phyloP scores from a whole-genome alignment of 129 eudicot species.

The Centrapalus pauciflorus region DNA sequence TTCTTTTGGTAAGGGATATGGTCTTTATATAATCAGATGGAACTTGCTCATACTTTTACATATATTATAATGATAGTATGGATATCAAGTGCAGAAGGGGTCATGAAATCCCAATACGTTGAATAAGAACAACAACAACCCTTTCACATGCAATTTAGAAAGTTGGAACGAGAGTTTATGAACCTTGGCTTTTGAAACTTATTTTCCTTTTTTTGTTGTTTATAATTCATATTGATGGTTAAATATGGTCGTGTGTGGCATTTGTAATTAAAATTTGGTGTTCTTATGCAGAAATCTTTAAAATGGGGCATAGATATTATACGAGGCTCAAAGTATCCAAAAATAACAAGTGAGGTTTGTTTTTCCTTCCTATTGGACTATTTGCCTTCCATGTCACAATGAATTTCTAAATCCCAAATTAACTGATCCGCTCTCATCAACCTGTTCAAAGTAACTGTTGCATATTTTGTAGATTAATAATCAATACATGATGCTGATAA shows the following conservation, averaged over 20 bases:
- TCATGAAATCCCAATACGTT: not conserved
- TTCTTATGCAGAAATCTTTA: conserved; percentile 32
- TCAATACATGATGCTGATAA: no score
- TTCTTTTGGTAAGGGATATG: no score
- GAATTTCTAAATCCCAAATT: not conserved
- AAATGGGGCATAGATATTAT: conserved; percentile 23
- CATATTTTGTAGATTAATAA: no score
- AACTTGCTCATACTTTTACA: not conserved
- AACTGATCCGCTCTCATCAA: no score
- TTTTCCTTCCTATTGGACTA: conserved; percentile 15
- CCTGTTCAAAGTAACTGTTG: no score
- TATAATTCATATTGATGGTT: not conserved
- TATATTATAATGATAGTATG: no score
- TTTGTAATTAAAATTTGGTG: not conserved
- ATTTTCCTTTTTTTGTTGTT: not conserved
- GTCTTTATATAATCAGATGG: not conserved
- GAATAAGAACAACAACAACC: no score
- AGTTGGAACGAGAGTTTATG: not conserved
- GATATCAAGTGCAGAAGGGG: no score
- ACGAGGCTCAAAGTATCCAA: conserved; percentile 19
- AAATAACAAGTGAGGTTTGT: conserved; percentile 53
- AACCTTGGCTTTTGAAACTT: not conserved
- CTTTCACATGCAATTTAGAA: no score
- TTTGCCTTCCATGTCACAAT: not conserved
- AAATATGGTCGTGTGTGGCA: not conserved